Evolutionary conservation across 768 basidiomycete species (phyloP).

Genomic region (Termitomyces sp.): DNA sequence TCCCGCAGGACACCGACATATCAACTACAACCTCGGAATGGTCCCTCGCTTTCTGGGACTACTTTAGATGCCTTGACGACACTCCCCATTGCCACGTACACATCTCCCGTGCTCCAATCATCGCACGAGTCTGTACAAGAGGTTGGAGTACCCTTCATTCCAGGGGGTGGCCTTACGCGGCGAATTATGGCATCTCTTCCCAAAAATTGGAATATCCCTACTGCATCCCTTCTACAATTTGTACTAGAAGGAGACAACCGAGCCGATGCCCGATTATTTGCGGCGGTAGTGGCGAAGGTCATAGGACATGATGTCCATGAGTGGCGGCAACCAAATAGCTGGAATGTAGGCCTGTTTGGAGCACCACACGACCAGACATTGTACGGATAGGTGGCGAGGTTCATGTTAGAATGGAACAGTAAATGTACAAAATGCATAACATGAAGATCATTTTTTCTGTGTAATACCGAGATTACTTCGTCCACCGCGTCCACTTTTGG

Average conservation of each 20-base stretch:
- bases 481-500: conserved; percentile 48
- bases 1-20: conserved; percentile 58
- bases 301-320: conserved; percentile 32
- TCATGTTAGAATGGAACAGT: neutral
- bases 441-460: conserved; percentile 45
- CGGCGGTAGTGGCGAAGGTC: conserved; percentile 46
- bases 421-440: conserved; percentile 9
- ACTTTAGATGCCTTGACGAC: conserved; percentile 36
- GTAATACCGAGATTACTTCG: conserved; percentile 48
- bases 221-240: conserved; percentile 62
- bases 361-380: conserved; percentile 68
- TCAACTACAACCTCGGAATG: conserved; percentile 41
- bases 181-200: conserved; percentile 60
- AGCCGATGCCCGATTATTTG: conserved; percentile 60
- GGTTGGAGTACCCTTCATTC: conserved; percentile 60
- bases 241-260: conserved; percentile 83
- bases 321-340: conserved; percentile 66
- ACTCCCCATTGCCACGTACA: conserved; percentile 52
- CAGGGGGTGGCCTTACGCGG: conserved; percentile 71
- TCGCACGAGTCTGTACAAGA: conserved; percentile 18
- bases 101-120: conserved; percentile 39
- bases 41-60: conserved; percentile 39
- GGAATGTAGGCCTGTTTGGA: conserved; percentile 67
- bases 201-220: conserved; percentile 44
- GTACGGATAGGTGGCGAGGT: conserved; percentile 44